Evolutionary conservation across 768 basidiomycete species (phyloP), one percentile per base, ranked within the genome.

Genomic region (Boletus subcaerulescens): DNA sequence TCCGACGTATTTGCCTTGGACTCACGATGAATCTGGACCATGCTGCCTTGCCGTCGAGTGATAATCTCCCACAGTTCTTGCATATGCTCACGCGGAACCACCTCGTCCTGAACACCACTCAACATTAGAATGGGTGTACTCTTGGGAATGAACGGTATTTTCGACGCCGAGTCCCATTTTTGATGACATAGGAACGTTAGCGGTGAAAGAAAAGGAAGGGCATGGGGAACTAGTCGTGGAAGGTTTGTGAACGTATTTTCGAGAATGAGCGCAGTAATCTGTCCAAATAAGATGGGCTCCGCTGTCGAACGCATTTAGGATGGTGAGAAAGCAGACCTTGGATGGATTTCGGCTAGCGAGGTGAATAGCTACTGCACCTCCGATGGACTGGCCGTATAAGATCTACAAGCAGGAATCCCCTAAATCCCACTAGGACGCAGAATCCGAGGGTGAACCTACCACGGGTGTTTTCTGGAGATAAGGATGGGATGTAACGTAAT

Each of bases 171-270:
- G 64, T 92, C 84, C 93, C 93, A 96, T 66, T 87, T 89, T 69
- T 96, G 85, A 63, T 93, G 86, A 60, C 91, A 88, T 13, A 94
- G 80, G 71, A 88, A 88, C 18, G 91, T 75, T 64, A 93, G 77
- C 4, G 86, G 87, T 0, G 81, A 76, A 31, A 94, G 78, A 32
- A 81, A 67, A 7, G 94, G 94, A 33, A 97, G 74, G 15, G 87
- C 82, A 56, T 83, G 76, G 0, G 92, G 94, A n/a, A 97, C 83
- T 15, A 96, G 81, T 48, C 78, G 80, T 6, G 87, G 87, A 29
- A 98, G 80, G 40, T 89, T 92, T 33, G 88, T 83, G 70, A 97
- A 97, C 0, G 95, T 96, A 69, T 97, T 98, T 75, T 98, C 95
- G 54, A 98, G 78, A 52, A 98, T 81, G 15, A 97, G 77, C 1